A percentile compares a stretch with the other conserved stretches of the same genome.
Conservation (phyloP, 176 grass and related monocot species). For the Puya raimondii region DNA sequence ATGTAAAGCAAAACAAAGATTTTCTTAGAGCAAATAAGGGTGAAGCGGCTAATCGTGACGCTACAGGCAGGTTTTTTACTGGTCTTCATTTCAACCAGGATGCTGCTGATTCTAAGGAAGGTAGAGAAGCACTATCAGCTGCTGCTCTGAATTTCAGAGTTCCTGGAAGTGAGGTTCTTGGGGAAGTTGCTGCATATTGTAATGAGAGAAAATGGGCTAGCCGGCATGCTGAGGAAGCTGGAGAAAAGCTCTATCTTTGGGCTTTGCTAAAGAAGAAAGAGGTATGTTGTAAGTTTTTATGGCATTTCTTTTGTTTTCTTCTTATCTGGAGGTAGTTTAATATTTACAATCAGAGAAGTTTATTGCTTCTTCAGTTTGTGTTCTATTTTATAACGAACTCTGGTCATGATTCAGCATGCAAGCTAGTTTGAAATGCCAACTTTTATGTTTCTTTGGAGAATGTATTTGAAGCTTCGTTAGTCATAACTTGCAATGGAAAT, state of each 20-base stretch:
- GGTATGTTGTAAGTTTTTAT: slow-evolving; percentile 36
- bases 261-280: slow-evolving; percentile 71
- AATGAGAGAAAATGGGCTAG: slow-evolving; percentile 77
- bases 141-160: slow-evolving; percentile 61
- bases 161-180: slow-evolving; percentile 44
- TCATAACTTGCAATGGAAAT: too few species aligned
- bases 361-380: too few species aligned
- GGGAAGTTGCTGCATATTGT: slow-evolving; percentile 67
- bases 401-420: too few species aligned
- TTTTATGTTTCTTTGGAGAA: too few species aligned
- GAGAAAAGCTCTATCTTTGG: slow-evolving; percentile 84
- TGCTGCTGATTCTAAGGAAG: slow-evolving; percentile 66
- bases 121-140: slow-evolving; percentile 43
- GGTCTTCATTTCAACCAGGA: slow-evolving; percentile 54
- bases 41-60: slow-evolving; percentile 22
- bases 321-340: not conserved
- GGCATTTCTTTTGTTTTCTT: not conserved
- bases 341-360: not conserved
- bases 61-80: slow-evolving; percentile 49
- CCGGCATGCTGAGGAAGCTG: slow-evolving; percentile 80
- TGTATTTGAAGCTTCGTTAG: not conserved
- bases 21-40: slow-evolving; percentile 11
- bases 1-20: slow-evolving; percentile 45
- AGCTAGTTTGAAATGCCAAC: too few species aligned
- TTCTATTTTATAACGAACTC: too few species aligned